Evolutionary conservation across 2,329 filamentous ascomycete genomes (phyloP), one percentile per base, ranked within the genome.

Genomic region (Niveomyces coronatus): DNA sequence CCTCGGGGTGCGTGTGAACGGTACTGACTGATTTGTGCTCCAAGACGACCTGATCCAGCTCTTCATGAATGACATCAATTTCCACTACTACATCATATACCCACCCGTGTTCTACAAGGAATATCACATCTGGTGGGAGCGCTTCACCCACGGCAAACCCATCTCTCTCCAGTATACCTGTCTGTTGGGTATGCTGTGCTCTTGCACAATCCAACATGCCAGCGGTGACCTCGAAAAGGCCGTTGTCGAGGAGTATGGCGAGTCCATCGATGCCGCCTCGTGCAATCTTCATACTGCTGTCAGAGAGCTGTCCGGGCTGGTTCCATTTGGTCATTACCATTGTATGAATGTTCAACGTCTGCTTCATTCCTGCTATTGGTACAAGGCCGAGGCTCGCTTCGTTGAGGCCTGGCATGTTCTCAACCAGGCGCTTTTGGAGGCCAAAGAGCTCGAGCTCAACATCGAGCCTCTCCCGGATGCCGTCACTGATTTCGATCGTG

Each of bases 41-140:
- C 9, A 38, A 57, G 54, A 57, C 35, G 38, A 45, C 3, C 44
- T 58, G 3, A 46, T 57, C 4, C 46, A 50, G 17, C 48, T 46
- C 20, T 58, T 57, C 31, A 43, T 55, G 35, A 42, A 44, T 20
- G 51, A 53, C 19, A 49, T 56, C 36, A 58, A 58, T 33, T 53
- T 48, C 15, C 53, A 58, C 39, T 57, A 58, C 42, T 55, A 56
- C 46, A 51, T 57, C 38, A 49, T 58, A 33, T 53, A 56, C 32
- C 49, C 51, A n/a, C 45, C 51, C 8, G 39, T 44, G 7, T 57
- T 58, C 31, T 31, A 52, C 14, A 42, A 47, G 9, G 48, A 56
- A 17, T 57, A 58, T 27, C 46, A 55, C 16, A 44, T 45, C 16
- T 58, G 54, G 55, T 58, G 54, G 55, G 45, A 52, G 18, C 39